Conservation (phyloP, 768 basidiomycete species). For the Termitomyces sp. region DNA sequence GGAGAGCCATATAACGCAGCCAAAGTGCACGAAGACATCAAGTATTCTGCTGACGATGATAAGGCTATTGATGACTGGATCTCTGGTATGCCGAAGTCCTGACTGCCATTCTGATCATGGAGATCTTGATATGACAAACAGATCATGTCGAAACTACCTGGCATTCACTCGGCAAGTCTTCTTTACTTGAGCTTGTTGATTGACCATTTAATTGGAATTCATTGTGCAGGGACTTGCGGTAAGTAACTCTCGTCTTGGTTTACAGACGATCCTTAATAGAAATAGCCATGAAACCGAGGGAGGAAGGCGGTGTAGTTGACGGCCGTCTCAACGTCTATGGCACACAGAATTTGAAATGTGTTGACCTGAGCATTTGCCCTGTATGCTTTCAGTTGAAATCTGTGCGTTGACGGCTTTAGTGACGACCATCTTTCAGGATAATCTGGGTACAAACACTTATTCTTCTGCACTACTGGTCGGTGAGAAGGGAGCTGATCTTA, state of each 20-base stretch:
- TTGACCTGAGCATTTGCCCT: constrained; percentile 69
- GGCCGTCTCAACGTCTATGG: constrained; percentile 57
- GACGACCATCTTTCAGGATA: constrained; percentile 36
- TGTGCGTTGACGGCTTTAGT: background rate
- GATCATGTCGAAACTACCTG: constrained; percentile 75
- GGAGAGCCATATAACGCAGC: constrained; percentile 43
- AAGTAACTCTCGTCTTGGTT: constrained; percentile 4
- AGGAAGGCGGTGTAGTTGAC: constrained; percentile 64
- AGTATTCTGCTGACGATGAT: constrained; percentile 64
- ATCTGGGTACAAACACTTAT: constrained; percentile 69
- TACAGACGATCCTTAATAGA: background rate
- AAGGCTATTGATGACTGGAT: constrained; percentile 69
- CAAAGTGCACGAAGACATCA: constrained; percentile 60
- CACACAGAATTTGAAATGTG: constrained; percentile 60
- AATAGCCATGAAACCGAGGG: constrained; percentile 60
- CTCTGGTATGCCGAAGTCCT: constrained; percentile 26
- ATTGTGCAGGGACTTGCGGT: constrained; percentile 37
- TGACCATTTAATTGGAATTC: background rate
- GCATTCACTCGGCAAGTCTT: constrained; percentile 54
- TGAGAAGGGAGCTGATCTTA: constrained; percentile 59
- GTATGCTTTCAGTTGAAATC: constrained; percentile 26
- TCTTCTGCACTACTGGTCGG: constrained; percentile 65
- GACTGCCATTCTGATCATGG: background rate
- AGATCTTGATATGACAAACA: background rate
- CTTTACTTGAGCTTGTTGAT: background rate